Evolutionary conservation across 2,329 filamentous ascomycete genomes (phyloP).

Genomic region (Fusarium sp.): DNA sequence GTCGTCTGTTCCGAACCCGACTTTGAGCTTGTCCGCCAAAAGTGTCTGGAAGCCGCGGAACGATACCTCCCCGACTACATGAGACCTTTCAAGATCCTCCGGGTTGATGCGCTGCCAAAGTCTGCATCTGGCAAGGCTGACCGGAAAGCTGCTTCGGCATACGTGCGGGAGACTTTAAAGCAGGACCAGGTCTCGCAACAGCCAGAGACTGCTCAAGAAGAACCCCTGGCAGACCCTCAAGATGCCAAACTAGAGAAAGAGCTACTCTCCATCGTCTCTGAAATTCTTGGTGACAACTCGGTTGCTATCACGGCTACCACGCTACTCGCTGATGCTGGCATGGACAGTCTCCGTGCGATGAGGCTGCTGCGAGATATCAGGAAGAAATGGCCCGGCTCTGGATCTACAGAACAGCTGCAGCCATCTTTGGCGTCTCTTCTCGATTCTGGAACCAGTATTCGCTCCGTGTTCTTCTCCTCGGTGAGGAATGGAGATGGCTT

Average conservation of each 20-base stretch:
- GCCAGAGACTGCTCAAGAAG: not conserved
- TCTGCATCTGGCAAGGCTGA: conserved; percentile 21
- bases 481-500: not conserved
- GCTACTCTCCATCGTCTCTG: not conserved
- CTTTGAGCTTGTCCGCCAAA: not conserved
- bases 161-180: not conserved
- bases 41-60: not conserved
- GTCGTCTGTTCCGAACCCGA: not conserved
- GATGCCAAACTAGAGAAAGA: not conserved
- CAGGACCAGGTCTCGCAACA: not conserved
- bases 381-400: not conserved
- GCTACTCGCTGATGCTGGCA: not conserved
- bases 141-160: conserved; percentile 2
- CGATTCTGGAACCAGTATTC: not conserved
- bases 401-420: not conserved
- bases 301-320: not conserved
- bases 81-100: conserved; percentile 15
- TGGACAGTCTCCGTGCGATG: conserved; percentile 29
- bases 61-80: conserved; percentile 21
- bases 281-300: not conserved
- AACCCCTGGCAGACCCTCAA: not conserved
- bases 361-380: conserved; percentile 19
- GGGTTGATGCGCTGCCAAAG: not conserved
- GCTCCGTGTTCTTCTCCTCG: conserved; percentile 7
- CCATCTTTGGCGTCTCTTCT: conserved; percentile 16